Conservation (phyloP, 768 basidiomycete species). For the Rhodotorula toruloides region DNA sequence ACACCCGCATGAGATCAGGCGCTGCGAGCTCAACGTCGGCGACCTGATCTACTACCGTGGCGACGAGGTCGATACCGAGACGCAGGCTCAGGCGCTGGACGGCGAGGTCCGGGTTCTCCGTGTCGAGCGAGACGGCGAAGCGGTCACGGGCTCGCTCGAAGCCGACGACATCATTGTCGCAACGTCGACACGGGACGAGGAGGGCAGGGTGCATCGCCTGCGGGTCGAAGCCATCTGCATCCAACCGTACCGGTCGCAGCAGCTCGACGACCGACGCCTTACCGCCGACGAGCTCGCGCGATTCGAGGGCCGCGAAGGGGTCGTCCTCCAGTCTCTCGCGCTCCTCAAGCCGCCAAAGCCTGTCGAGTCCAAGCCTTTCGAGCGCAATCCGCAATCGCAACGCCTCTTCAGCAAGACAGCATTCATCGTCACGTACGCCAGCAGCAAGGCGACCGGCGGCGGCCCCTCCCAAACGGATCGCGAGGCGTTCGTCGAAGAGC, state of each 20-base stretch:
- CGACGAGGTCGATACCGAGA: slow-evolving; percentile 45
- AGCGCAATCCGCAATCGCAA: neutral
- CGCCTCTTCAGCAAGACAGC: slow-evolving; percentile 9
- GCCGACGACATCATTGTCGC: slow-evolving; percentile 54
- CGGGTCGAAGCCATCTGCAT: slow-evolving; percentile 16
- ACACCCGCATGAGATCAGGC: slow-evolving; percentile 56
- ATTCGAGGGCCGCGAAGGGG: slow-evolving; percentile 2
- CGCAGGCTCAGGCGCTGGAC: slow-evolving; percentile 33
- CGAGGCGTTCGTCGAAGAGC: neutral
- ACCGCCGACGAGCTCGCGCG: slow-evolving; percentile 12
- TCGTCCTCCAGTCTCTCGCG: neutral
- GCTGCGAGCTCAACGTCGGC: slow-evolving; percentile 53
- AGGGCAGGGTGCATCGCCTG: slow-evolving; percentile 10
- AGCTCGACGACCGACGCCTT: slow-evolving; percentile 37
- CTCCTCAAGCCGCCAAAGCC: slow-evolving; percentile 1
- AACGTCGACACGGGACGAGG: slow-evolving; percentile 51
- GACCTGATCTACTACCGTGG: slow-evolving; percentile 56
- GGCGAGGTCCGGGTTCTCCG: slow-evolving; percentile 49
- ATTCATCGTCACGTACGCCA: slow-evolving; percentile 14
- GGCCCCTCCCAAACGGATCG: neutral
- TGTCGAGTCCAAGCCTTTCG: neutral
- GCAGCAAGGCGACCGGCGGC: neutral
- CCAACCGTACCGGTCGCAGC: neutral
- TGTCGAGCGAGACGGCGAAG: slow-evolving; percentile 46
- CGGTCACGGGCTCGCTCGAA: slow-evolving; percentile 44